phyloP scores from a whole-genome alignment of 2,329 filamentous ascomycete genomes.

The Colletotrichum limetticola region DNA sequence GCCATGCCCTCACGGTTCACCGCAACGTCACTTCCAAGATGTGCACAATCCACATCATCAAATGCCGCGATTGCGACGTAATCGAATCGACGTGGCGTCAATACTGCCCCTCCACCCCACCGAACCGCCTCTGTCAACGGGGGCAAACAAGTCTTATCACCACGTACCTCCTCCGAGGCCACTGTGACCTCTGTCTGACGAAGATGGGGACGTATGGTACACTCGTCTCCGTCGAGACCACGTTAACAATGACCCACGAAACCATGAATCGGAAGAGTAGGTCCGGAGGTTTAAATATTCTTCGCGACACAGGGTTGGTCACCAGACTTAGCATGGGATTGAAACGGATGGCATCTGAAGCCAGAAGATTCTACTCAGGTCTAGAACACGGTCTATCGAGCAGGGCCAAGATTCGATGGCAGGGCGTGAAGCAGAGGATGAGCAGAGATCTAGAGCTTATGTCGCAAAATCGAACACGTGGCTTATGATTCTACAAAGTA shows the following conservation, averaged over 20 bases:
- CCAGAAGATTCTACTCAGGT: background rate
- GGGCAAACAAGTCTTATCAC: background rate
- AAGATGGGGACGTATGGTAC: background rate
- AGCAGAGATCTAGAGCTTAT: background rate
- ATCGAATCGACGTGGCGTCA: background rate
- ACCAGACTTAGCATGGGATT: background rate
- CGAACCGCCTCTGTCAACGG: background rate
- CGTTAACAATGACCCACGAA: background rate
- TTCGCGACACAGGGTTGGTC: background rate
- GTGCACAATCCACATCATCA: constrained; percentile 16
- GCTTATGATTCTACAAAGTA: background rate
- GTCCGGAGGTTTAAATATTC: background rate
- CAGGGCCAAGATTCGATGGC: background rate
- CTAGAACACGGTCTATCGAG: background rate
- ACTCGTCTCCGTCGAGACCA: background rate
- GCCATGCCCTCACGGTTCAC: background rate
- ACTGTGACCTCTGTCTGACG: background rate
- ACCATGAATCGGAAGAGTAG: background rate
- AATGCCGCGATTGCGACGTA: background rate
- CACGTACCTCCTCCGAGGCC: background rate
- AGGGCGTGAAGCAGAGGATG: background rate
- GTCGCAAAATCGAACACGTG: background rate
- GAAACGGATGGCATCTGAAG: background rate
- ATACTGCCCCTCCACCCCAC: background rate
- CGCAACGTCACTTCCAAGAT: background rate